Conservation (phyloP, 352 stramenopile species). For the Phytopythium aichiense region DNA sequence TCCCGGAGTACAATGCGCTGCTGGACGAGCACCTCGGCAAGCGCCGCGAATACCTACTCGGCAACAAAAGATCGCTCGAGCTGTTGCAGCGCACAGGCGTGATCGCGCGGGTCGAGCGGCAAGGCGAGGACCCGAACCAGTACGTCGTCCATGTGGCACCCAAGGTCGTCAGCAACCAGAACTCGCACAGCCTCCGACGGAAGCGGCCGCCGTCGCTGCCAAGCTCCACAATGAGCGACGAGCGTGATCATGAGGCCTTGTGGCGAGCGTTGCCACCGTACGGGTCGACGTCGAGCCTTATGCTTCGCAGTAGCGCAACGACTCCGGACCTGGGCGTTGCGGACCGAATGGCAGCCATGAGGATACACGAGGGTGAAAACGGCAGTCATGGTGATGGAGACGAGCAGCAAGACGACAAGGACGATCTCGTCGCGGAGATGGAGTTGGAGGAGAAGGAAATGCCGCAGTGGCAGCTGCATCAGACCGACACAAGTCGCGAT, state of each 20-base stretch:
- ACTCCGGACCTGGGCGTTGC: background rate
- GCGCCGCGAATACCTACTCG: constrained; percentile 59
- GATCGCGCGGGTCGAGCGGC: constrained; percentile 45
- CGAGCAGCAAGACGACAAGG: background rate
- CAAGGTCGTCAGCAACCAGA: constrained; percentile 12
- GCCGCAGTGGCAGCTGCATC: background rate
- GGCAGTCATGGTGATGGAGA: background rate
- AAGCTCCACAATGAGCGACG: background rate
- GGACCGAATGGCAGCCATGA: background rate
- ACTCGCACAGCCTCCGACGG: constrained; percentile 14
- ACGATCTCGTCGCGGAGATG: background rate
- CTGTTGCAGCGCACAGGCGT: constrained; percentile 64
- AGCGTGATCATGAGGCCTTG: constrained; percentile 1
- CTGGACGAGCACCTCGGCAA: constrained; percentile 57
- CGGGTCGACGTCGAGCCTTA: constrained; percentile 3
- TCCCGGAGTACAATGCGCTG: constrained; percentile 70
- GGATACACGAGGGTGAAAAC: background rate
- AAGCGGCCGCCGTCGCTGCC: constrained; percentile 31
- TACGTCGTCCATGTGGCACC: constrained; percentile 70
- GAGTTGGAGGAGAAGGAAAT: background rate
- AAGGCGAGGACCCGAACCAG: constrained; percentile 47
- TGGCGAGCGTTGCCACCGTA: constrained; percentile 6
- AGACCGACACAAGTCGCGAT: background rate
- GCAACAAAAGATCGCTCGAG: constrained; percentile 47
- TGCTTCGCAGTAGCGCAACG: constrained; percentile 2